Conservation (phyloP, 2,329 filamentous ascomycete genomes). For the Grosmannia serpens region DNA sequence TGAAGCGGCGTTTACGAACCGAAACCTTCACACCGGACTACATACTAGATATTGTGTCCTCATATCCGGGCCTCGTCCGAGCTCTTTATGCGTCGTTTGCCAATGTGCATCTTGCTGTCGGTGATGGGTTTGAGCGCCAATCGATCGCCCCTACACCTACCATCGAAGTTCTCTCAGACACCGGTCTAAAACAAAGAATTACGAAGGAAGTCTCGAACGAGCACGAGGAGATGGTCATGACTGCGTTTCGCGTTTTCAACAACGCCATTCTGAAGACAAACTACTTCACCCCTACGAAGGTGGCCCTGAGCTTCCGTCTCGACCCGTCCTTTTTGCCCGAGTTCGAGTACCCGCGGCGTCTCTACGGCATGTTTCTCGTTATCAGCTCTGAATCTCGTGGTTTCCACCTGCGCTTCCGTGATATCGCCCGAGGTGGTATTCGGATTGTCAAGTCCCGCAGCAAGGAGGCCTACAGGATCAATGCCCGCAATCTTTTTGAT, state of each 20-base stretch:
- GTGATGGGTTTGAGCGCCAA: conserved; percentile 37
- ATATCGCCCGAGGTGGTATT: conserved; percentile 93
- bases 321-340: conserved; percentile 80
- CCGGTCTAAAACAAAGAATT: conserved; percentile 63
- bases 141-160: conserved; percentile 43
- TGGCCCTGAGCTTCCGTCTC: conserved; percentile 90
- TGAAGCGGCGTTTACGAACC: conserved; percentile 88
- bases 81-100: conserved; percentile 87
- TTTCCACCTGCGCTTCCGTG: conserved; percentile 94
- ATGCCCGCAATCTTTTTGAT: conserved; percentile 90
- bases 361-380: conserved; percentile 98
- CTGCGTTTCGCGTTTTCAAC: conserved; percentile 93
- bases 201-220: conserved; percentile 76
- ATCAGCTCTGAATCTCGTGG: conserved; percentile 94
- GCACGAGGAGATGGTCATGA: conserved; percentile 97
- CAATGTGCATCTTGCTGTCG: conserved; percentile 59
- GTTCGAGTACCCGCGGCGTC: conserved; percentile 82
- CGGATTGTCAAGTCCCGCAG: conserved; percentile 97
- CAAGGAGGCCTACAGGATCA: conserved; percentile 91
- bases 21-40: conserved; percentile 98
- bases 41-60: conserved; percentile 91
- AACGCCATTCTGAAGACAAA: conserved; percentile 90
- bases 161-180: conserved; percentile 62
- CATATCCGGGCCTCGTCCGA: conserved; percentile 78
- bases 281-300: conserved; percentile 94